These are phyloP conservation scores for Phytophthora chlamydospora DNA, from an alignment of 352 stramenopile species.

Conservation along the genomic window DNA sequence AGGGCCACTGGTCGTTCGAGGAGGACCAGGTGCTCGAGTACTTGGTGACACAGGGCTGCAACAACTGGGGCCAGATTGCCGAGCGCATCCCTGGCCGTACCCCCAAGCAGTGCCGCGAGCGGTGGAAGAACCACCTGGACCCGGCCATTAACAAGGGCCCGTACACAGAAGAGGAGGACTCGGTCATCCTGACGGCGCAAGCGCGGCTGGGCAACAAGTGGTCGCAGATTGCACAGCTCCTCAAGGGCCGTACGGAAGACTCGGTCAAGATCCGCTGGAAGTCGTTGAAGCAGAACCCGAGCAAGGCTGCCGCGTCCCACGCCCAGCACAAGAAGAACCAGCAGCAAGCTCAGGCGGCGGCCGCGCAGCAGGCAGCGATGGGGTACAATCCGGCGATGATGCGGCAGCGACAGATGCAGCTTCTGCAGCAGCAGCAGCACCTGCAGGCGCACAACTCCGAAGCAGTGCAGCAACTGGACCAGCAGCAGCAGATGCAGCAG, in stretches of 20 bases:
- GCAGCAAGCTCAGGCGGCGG: slow-evolving; percentile 54
- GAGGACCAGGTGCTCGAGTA: slow-evolving; percentile 94
- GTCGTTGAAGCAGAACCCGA: slow-evolving; percentile 86
- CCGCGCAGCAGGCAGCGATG: slow-evolving; percentile 51
- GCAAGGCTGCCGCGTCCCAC: slow-evolving; percentile 76
- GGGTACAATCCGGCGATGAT: slow-evolving; percentile 66
- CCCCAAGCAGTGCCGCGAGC: slow-evolving; percentile 91
- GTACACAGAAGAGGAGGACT: slow-evolving; percentile 95
- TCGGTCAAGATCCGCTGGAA: slow-evolving; percentile 96
- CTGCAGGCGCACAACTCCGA: slow-evolving; percentile 68
- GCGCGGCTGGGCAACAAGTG: slow-evolving; percentile 95
- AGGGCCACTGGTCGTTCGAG: slow-evolving; percentile 95
- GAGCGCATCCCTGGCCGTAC: slow-evolving; percentile 92
- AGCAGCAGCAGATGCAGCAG: slow-evolving; percentile 79
- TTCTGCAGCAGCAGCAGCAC: slow-evolving; percentile 78
- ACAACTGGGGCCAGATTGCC: slow-evolving; percentile 95
- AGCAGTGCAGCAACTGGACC: slow-evolving; percentile 66
- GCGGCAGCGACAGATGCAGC: slow-evolving; percentile 69
- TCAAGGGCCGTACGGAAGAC: slow-evolving; percentile 92
- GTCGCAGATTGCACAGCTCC: slow-evolving; percentile 95
- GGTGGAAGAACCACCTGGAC: slow-evolving; percentile 91
- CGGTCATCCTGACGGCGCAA: slow-evolving; percentile 91
- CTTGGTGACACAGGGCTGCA: slow-evolving; percentile 87
- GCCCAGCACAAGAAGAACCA: slow-evolving; percentile 83
- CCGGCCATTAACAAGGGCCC: slow-evolving; percentile 94